Evolutionary conservation across 2,329 filamentous ascomycete genomes (phyloP).

Genomic region (Conoideocrella luteorostrata): DNA sequence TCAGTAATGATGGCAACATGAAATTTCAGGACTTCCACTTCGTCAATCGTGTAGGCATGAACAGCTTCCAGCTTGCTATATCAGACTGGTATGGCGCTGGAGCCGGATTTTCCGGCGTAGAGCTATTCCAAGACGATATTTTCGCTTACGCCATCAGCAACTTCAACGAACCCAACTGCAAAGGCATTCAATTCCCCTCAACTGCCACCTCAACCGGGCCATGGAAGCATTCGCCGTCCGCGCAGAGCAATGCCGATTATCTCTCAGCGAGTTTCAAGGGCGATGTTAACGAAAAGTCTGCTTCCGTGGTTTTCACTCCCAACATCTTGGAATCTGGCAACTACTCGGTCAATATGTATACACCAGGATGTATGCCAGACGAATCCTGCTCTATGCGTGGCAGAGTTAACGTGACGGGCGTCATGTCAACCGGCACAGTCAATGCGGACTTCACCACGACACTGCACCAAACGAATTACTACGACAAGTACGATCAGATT

Average conservation of each 20-base stretch:
- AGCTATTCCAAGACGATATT: slow-evolving; percentile 81
- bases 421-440: slow-evolving; percentile 49
- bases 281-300: slow-evolving; percentile 48
- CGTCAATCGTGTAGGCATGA: slow-evolving; percentile 83
- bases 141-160: slow-evolving; percentile 76
- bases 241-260: slow-evolving; percentile 68
- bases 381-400: slow-evolving; percentile 70
- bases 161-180: slow-evolving; percentile 85
- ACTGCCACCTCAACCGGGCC: slow-evolving; percentile 63
- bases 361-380: slow-evolving; percentile 82
- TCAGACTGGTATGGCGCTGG: slow-evolving; percentile 81
- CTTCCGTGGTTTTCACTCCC: slow-evolving; percentile 71
- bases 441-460: slow-evolving; percentile 48
- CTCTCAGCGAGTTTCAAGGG: slow-evolving; percentile 59
- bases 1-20: slow-evolving; percentile 61
- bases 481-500: slow-evolving; percentile 92
- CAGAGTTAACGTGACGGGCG: slow-evolving; percentile 72
- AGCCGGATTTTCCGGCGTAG: slow-evolving; percentile 77
- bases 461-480: slow-evolving; percentile 87
- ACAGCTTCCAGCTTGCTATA: slow-evolving; percentile 76
- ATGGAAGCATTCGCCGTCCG: slow-evolving; percentile 65
- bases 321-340: slow-evolving; percentile 85
- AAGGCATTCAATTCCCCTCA: slow-evolving; percentile 54
- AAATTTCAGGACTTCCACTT: slow-evolving; percentile 86
- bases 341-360: slow-evolving; percentile 87